Percentiles rank a stretch among this genome's conserved stretches.
Evolutionary conservation across 306 rosid species (phyloP).

Genomic region (Begonia masoniana): DNA sequence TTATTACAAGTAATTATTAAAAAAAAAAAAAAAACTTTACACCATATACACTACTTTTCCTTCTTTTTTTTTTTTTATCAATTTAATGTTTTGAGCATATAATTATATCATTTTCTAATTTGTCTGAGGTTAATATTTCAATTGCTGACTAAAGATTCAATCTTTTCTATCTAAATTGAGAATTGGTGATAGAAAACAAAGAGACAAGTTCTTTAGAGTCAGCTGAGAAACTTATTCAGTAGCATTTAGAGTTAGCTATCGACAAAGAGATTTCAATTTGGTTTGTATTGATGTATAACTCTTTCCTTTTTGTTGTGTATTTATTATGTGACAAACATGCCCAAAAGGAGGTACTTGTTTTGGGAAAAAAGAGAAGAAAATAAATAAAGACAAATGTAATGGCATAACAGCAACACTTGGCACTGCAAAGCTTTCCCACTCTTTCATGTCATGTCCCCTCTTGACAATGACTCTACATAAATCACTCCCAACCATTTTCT

Average conservation of each 20-base stretch:
- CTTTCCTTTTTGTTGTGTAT: no score
- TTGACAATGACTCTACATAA: no score
- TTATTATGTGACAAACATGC: no score
- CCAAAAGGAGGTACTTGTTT: neutral
- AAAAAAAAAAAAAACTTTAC: neutral
- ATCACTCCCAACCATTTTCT: no score
- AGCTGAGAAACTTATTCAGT: no score
- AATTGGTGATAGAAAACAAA: neutral
- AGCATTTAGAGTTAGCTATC: no score
- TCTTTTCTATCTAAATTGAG: neutral
- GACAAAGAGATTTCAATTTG: no score
- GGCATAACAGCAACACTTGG: slow-evolving; percentile 4
- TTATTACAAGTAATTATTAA: neutral
- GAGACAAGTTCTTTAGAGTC: no score
- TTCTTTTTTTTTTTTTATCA: neutral
- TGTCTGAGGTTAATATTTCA: neutral
- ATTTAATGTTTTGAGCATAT: neutral
- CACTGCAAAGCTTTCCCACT: slow-evolving; percentile 12
- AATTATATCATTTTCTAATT: no score
- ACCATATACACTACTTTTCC: neutral
- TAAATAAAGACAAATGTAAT: neutral
- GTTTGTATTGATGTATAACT: no score
- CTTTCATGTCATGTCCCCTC: slow-evolving; percentile 7
- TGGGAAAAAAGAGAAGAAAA: neutral
- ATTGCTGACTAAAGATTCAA: no score